phyloP scores from a whole-genome alignment of 345 rosid genomes.

The Aurinia saxatilis region DNA sequence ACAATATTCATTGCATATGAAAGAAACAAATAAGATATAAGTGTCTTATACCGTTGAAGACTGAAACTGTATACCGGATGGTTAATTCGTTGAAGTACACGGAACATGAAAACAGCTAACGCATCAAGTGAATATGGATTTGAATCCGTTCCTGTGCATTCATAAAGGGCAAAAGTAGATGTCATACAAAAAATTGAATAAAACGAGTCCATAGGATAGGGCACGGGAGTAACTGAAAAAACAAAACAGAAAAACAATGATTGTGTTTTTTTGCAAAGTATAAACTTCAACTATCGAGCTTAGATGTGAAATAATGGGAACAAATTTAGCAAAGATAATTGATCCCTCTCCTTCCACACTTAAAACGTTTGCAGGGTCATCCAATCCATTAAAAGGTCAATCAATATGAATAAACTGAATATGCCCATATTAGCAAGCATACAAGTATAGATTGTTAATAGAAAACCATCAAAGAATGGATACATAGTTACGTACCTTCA shows the following conservation, averaged over 20 bases:
- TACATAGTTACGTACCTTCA: conserved; percentile 58
- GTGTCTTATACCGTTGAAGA: no score
- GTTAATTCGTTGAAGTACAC: conserved; percentile 84
- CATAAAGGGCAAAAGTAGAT: neutral
- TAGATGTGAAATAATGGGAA: neutral
- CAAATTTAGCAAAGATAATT: neutral
- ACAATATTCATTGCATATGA: no score
- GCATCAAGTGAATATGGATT: conserved; percentile 95
- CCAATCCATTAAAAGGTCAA: neutral
- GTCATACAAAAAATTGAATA: neutral
- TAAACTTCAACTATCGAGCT: neutral
- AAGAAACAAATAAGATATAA: no score
- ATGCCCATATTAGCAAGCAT: neutral
- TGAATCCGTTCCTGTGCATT: conserved; percentile 61
- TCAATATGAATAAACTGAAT: neutral
- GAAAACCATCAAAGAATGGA: no score
- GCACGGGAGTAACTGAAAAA: neutral
- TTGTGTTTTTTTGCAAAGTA: neutral
- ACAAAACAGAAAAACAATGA: neutral
- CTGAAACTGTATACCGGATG: conserved; percentile 65
- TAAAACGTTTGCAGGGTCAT: neutral
- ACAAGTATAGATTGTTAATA: neutral
- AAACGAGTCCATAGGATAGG: conserved; percentile 1
- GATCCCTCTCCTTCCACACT: neutral
- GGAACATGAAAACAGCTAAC: conserved; percentile 75